Base-by-base conservation (phyloP, 352 stramenopile genomes). In the Pythium rishiriense region DNA sequence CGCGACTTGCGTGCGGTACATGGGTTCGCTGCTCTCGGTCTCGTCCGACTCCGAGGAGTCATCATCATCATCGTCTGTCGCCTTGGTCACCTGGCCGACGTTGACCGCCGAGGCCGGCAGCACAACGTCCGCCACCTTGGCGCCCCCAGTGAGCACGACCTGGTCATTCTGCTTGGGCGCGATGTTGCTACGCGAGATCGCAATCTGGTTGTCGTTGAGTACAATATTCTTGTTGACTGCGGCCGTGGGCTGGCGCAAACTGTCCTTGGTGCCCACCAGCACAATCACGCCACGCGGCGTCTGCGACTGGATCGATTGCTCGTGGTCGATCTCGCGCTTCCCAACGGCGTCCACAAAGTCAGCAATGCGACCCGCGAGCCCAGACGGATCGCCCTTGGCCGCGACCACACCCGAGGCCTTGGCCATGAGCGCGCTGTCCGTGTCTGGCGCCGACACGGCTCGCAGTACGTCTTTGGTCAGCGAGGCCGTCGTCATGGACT, bases 191-290 rank as follows among this genome's bases (percentile, higher is more conserved):
- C 52, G 41, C 17, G 49, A 24, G n/a, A 68, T 57, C 7, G 43
- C 2, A 31, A 68, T 68, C 51, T 69, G 63, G 56, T 73, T 73
- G 50, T 70, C 69, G 15, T 28, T 73, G 14, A 39, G 10, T 3
- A 35, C 68, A 3, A 61, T 37, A 46, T 75, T 75, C 54, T 75
- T 75, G 68, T 75, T 75, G 29, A 66, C 41, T 3, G 63, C 47
- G 22, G 7, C 68, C 9, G 59, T 63, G 8, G 69, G 56, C 35
- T 70, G 50, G 21, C 60, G 60, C 52, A 76, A 42, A 26, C 70
- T 58, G 50, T 67, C 57, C 60, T 73, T 73, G 15, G 69, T 68
- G 37, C 60, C 64, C 9, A 70, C 46, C 5, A 71, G 48, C 10
- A 66, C 15, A 12, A 59, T 50, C 42, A 69, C 64, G 41, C 53